phyloP scores from a whole-genome alignment of 306 rosid species.

The Aeschynomene evenia region DNA sequence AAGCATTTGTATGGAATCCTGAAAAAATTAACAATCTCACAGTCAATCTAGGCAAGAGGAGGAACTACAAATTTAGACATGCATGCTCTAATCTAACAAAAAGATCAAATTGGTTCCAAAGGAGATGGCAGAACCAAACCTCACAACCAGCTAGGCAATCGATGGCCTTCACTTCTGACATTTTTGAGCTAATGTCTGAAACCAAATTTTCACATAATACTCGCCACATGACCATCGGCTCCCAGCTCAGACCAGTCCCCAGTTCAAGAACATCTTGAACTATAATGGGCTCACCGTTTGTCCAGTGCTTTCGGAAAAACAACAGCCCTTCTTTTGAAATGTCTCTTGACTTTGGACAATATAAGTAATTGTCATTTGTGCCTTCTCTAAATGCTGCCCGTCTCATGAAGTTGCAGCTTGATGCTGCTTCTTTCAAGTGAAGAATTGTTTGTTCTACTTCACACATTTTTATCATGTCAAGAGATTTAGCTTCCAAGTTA shows the following conservation, averaged over 20 bases:
- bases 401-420: constrained; percentile 31
- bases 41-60: not conserved
- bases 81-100: constrained; percentile 11
- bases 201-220: constrained; percentile 60
- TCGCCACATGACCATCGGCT: constrained; percentile 93
- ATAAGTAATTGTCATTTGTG: constrained; percentile 47
- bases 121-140: constrained; percentile 44
- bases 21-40: constrained; percentile 5
- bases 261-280: constrained; percentile 66
- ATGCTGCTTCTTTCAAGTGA: constrained; percentile 27
- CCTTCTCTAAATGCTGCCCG: constrained; percentile 54
- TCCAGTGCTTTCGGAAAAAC: constrained; percentile 64
- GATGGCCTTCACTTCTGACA: constrained; percentile 74
- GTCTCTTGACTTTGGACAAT: constrained; percentile 50
- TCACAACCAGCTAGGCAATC: constrained; percentile 90
- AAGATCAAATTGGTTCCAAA: constrained; percentile 9
- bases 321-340: constrained; percentile 35
- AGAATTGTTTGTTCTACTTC: constrained; percentile 23
- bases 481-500: constrained; percentile 54
- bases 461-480: constrained; percentile 21
- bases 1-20: constrained; percentile 9
- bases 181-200: constrained; percentile 48
- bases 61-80: not conserved
- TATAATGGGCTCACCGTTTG: constrained; percentile 67
- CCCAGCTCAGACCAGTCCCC: constrained; percentile 88